Evolutionary conservation across 164 flowering plant genomes (phyloP).

Genomic region (Umbellularia californica): DNA sequence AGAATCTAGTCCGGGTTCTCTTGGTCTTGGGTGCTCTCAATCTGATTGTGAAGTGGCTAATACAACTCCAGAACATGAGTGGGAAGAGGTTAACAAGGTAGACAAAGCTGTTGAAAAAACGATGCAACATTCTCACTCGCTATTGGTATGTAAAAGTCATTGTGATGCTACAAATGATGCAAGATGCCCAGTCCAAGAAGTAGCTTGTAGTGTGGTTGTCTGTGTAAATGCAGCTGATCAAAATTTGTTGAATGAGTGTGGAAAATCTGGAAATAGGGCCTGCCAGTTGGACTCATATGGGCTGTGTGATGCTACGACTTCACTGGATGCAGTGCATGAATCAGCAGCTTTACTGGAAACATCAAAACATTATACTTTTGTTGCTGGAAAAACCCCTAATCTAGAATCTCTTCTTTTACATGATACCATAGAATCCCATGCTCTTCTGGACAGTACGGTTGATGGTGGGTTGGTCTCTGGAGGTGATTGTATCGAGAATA

Average conservation of each 20-base stretch:
- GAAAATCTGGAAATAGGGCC: constrained; percentile 21
- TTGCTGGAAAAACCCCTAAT: constrained; percentile 24
- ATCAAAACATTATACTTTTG: constrained; percentile 18
- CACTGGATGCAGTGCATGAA: constrained; percentile 36
- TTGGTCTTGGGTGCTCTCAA: constrained; percentile 38
- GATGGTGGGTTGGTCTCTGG: constrained; percentile 30
- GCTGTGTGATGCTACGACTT: constrained; percentile 25
- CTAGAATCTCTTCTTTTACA: constrained; percentile 22
- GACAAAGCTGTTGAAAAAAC: constrained; percentile 32
- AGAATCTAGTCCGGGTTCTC: constrained; percentile 78
- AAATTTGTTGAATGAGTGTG: constrained; percentile 22
- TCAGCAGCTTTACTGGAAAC: constrained; percentile 22
- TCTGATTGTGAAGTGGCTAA: constrained; percentile 13
- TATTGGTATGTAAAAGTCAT: constrained; percentile 38
- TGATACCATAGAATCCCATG: constrained; percentile 24
- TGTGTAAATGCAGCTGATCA: constrained; percentile 28
- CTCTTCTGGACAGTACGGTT: constrained; percentile 26
- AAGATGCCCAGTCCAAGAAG: constrained; percentile 32
- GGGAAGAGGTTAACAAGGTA: constrained; percentile 17
- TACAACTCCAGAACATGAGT: neutral
- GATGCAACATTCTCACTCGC: constrained; percentile 33
- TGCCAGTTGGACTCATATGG: constrained; percentile 27
- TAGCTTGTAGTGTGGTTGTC: constrained; percentile 25
- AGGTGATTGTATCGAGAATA: constrained; percentile 28
- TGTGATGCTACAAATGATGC: constrained; percentile 38